Percentiles rank a stretch among this genome's conserved stretches.
These are phyloP conservation scores for Pleurotus pulmonarius DNA, from an alignment of 768 basidiomycete species.

Conservation along the genomic window DNA sequence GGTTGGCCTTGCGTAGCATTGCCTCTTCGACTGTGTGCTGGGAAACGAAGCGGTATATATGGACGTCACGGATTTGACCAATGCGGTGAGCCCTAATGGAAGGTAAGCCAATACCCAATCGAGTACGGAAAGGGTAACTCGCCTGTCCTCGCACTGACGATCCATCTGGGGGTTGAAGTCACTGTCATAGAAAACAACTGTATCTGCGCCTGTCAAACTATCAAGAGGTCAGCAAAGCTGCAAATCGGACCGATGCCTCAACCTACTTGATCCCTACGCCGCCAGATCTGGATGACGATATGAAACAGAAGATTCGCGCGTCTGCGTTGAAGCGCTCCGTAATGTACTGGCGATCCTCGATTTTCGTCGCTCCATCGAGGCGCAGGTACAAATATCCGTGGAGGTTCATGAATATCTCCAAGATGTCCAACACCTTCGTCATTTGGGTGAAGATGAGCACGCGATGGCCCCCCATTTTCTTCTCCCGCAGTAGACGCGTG, in stretches of 20 bases:
- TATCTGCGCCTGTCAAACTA: conserved; percentile 85
- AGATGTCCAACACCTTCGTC: conserved; percentile 90
- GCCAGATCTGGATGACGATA: conserved; percentile 74
- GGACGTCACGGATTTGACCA: conserved; percentile 93
- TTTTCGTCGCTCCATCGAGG: conserved; percentile 93
- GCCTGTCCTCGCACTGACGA: conserved; percentile 92
- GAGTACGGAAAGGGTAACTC: conserved; percentile 15
- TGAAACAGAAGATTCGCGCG: conserved; percentile 81
- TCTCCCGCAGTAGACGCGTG: conserved; percentile 72
- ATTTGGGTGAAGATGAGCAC: conserved; percentile 96
- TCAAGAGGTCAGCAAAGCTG: neutral
- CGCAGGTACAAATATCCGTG: conserved; percentile 92
- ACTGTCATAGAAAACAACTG: conserved; percentile 96
- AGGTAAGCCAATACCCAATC: neutral
- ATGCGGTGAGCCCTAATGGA: conserved; percentile 86
- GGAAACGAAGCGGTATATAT: conserved; percentile 93
- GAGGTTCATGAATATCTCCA: conserved; percentile 89
- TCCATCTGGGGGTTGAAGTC: conserved; percentile 99
- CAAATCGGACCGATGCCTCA: too few species aligned
- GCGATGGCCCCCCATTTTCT: conserved; percentile 85
- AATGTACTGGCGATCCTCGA: conserved; percentile 89
- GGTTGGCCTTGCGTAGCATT: conserved; percentile 95
- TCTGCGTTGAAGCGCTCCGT: conserved; percentile 87
- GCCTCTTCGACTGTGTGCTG: conserved; percentile 92
- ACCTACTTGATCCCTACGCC: conserved; percentile 94